phyloP scores from a whole-genome alignment of 78 protist species.

The Parvularia atlantis region DNA sequence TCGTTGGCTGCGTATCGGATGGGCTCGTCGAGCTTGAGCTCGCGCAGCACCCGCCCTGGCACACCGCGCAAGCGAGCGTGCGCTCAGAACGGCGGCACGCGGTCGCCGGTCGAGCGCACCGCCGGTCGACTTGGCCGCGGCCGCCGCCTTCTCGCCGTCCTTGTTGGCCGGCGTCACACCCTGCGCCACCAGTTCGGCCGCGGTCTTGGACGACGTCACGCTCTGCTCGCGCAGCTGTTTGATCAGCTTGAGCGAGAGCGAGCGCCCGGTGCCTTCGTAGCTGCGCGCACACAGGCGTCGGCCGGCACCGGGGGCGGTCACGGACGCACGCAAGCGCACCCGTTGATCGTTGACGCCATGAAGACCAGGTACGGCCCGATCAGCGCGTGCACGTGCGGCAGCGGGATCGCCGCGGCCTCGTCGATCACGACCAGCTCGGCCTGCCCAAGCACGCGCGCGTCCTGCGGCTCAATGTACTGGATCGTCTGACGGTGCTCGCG shows the following conservation, averaged over 20 bases:
- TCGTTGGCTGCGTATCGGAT: slow-evolving; percentile 85
- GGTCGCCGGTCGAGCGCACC: no score
- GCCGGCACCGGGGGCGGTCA: neutral
- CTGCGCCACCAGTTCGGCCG: neutral
- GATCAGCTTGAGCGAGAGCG: slow-evolving; percentile 94
- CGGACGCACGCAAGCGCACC: neutral
- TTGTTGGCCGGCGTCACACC: neutral
- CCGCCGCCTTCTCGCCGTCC: neutral
- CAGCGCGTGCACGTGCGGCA: slow-evolving; percentile 80
- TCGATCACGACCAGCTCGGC: slow-evolving; percentile 91
- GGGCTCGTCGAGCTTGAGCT: slow-evolving; percentile 86
- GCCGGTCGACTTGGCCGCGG: neutral
- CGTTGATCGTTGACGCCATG: slow-evolving; percentile 74
- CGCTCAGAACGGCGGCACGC: no score
- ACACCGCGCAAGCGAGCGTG: no score
- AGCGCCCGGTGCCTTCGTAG: slow-evolving; percentile 99
- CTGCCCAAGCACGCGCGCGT: slow-evolving; percentile 52
- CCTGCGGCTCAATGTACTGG: slow-evolving; percentile 82
- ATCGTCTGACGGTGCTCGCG: slow-evolving; percentile 92
- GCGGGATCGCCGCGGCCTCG: slow-evolving; percentile 99
- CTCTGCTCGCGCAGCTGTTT: slow-evolving; percentile 74
- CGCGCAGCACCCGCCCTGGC: slow-evolving; percentile 56
- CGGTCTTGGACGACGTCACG: neutral
- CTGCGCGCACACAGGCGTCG: neutral
- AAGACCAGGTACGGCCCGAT: slow-evolving; percentile 87